Conservation (phyloP, 202 grass and related monocot species). For the Tripidium arundinaceum region DNA sequence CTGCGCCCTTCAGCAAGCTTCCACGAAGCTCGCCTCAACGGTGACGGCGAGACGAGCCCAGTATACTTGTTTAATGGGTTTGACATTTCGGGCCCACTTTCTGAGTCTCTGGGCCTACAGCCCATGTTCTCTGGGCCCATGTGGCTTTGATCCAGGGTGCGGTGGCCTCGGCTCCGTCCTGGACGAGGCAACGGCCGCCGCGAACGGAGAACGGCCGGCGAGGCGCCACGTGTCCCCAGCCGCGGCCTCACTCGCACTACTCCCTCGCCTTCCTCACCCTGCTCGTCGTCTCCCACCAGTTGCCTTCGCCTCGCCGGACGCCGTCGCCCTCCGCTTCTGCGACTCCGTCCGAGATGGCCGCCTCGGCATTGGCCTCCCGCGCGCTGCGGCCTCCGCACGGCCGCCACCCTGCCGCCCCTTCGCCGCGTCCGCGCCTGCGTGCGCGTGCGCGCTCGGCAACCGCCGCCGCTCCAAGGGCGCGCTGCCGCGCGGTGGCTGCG, state of each 20-base stretch:
- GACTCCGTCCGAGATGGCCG: constrained; percentile 18
- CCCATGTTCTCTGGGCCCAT: too few relatives aligned
- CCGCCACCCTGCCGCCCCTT: not conserved
- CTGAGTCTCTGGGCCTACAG: too few relatives aligned
- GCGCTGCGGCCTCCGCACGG: constrained; percentile 17
- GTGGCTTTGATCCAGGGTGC: not conserved
- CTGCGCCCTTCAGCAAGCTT: not conserved
- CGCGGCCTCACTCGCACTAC: constrained; percentile 19
- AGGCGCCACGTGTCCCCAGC: constrained; percentile 43
- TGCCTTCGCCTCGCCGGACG: not conserved
- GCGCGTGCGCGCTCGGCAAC: not conserved
- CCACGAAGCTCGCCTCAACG: not conserved
- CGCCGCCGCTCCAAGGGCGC: not conserved
- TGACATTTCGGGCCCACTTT: not conserved
- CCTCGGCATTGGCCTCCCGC: constrained; percentile 31
- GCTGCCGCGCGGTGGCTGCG: constrained; percentile 34
- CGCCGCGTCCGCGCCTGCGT: not conserved
- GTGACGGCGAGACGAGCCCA: not conserved
- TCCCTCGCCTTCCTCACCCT: not conserved
- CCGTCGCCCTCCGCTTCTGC: not conserved
- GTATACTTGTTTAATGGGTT: not conserved
- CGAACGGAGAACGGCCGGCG: constrained; percentile 26
- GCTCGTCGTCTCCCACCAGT: not conserved
- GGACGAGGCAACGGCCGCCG: constrained; percentile 9
- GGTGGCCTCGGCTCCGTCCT: not conserved